Percentiles rank a stretch among this genome's conserved stretches.
phyloP scores from a whole-genome alignment of 768 basidiomycete genomes.

The Cystobasidium onofrii region DNA sequence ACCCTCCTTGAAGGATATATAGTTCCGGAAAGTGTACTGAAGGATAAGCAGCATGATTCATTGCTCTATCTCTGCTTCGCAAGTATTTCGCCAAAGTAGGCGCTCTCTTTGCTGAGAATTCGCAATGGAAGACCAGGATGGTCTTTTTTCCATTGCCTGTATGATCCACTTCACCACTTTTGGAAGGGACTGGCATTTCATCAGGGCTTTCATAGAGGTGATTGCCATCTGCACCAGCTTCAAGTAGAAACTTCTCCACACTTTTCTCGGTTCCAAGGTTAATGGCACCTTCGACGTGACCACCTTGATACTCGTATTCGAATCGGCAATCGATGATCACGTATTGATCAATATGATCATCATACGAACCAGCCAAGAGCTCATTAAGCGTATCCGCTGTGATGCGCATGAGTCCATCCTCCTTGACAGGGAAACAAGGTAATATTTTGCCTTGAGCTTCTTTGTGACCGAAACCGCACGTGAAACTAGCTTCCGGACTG shows the following conservation, averaged over 20 bases:
- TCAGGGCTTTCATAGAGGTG: conserved; percentile 45
- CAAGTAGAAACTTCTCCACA: conserved; percentile 73
- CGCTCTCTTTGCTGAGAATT: conserved; percentile 88
- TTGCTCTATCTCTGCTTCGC: conserved; percentile 75
- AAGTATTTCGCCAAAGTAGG: conserved; percentile 97
- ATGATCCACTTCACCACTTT: conserved; percentile 57
- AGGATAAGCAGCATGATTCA: conserved; percentile 80
- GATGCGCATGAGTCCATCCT: conserved; percentile 92
- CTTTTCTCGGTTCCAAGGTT: conserved; percentile 75
- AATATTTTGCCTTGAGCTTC: conserved; percentile 87
- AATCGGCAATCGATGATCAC: conserved; percentile 93
- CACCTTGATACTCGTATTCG: conserved; percentile 89
- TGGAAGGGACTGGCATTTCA: conserved; percentile 49
- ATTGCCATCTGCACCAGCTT: conserved; percentile 39
- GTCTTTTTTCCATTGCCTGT: conserved; percentile 57
- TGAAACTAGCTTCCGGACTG: conserved; percentile 23
- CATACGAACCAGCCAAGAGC: conserved; percentile 67
- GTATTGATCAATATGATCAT: conserved; percentile 58
- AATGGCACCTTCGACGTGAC: conserved; percentile 82
- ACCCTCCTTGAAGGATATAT: conserved; percentile 93
- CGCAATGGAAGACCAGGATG: conserved; percentile 91
- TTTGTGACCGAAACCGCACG: conserved; percentile 22
- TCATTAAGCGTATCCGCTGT: conserved; percentile 68
- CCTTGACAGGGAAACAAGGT: conserved; percentile 84
- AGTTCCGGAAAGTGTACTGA: conserved; percentile 91